These are phyloP conservation scores for Nidula microcarpa DNA, from an alignment of 768 basidiomycete genomes.

Conservation along the genomic window DNA sequence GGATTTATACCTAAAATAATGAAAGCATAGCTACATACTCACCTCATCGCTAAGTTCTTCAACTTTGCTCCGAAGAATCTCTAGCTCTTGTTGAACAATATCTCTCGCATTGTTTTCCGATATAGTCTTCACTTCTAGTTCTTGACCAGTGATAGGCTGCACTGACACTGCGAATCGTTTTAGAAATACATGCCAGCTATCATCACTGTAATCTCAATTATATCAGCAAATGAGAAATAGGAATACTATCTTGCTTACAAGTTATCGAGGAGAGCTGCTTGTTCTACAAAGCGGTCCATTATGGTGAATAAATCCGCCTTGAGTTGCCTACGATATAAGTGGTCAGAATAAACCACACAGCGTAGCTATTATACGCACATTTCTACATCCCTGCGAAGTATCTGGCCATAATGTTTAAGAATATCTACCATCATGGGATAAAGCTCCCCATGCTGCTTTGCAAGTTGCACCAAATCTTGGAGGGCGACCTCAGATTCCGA, in stretches of 20 bases:
- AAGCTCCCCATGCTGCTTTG: constrained; percentile 59
- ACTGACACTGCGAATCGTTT: constrained; percentile 59
- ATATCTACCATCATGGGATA: constrained; percentile 62
- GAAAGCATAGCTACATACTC: constrained; percentile 4
- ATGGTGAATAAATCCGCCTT: constrained; percentile 59
- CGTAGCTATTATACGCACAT: constrained; percentile 39
- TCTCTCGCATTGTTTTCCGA: constrained; percentile 26
- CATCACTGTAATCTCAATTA: constrained; percentile 44
- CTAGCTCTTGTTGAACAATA: constrained; percentile 60
- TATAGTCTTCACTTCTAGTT: constrained; percentile 47
- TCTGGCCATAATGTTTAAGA: constrained; percentile 47
- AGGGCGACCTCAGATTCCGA: constrained; percentile 55
- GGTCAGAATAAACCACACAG: no score
- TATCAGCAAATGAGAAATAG: constrained; percentile 2
- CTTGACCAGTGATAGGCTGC: constrained; percentile 63
- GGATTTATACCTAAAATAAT: no score
- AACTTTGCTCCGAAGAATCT: constrained; percentile 52
- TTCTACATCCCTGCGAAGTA: constrained; percentile 59
- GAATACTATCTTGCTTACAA: constrained; percentile 42
- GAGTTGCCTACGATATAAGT: constrained; percentile 41
- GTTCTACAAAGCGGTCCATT: constrained; percentile 63
- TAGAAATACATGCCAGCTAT: constrained; percentile 61
- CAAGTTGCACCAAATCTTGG: constrained; percentile 57
- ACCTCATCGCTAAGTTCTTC: constrained; percentile 71
- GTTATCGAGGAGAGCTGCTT: constrained; percentile 53